phyloP scores from a whole-genome alignment of 2,329 filamentous ascomycete species.

The Penicillium sp. region DNA sequence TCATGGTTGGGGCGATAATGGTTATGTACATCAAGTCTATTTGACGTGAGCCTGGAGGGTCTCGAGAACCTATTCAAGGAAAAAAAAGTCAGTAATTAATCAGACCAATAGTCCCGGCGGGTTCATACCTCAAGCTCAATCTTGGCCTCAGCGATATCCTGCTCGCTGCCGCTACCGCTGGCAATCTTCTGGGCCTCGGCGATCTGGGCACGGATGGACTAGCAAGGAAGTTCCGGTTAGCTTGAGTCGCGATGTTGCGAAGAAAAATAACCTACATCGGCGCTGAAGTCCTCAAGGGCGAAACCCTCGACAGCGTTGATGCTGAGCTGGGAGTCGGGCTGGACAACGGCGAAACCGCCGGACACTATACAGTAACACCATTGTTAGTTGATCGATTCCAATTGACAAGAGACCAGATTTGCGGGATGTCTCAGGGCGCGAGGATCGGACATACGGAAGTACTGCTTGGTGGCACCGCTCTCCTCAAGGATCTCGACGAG shows the following conservation, averaged over 20 bases:
- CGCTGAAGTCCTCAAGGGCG: conserved; percentile 92
- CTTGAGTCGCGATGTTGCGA: background rate
- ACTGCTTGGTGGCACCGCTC: conserved; percentile 84
- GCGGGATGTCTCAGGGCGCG: conserved; percentile 5
- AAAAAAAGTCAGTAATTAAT: conserved; percentile 9
- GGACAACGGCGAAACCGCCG: conserved; percentile 93
- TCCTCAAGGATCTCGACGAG: conserved; percentile 95
- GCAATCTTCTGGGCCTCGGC: conserved; percentile 95
- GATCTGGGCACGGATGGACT: conserved; percentile 83
- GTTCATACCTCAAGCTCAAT: conserved; percentile 89
- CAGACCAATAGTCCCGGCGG: background rate
- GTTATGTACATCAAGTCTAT: conserved; percentile 47
- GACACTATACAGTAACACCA: conserved; percentile 63
- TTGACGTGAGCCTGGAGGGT: conserved; percentile 51
- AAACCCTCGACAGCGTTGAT: conserved; percentile 98
- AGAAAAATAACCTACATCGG: conserved; percentile 58
- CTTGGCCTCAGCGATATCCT: conserved; percentile 98
- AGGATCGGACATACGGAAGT: conserved; percentile 74
- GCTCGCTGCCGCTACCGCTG: conserved; percentile 85
- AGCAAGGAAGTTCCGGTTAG: conserved; percentile 11
- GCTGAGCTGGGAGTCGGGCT: conserved; percentile 91
- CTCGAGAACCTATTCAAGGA: conserved; percentile 46
- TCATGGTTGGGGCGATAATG: conserved; percentile 33
- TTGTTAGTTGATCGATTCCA: conserved; percentile 22
- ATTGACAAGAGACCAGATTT: conserved; percentile 5